Evolutionary conservation across 768 basidiomycete species (phyloP).

Genomic region (Leccinum arenicola): DNA sequence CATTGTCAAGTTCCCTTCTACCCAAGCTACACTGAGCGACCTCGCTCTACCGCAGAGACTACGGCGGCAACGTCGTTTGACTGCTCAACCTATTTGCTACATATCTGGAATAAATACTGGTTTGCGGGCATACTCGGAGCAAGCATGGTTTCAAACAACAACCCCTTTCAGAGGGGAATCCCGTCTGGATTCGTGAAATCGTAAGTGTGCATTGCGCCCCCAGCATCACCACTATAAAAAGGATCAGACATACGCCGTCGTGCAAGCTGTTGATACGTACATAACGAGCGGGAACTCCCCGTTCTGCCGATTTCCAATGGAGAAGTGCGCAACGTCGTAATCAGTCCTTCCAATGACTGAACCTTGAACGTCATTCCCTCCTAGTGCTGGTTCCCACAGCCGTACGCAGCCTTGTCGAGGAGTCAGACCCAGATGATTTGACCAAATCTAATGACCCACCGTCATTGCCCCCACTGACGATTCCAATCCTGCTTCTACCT

Average conservation of each 20-base stretch:
- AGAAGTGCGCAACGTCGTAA: conserved; percentile 58
- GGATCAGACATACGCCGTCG: conserved; percentile 20
- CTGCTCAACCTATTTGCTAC: not conserved
- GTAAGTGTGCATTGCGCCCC: conserved; percentile 48
- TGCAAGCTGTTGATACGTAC: conserved; percentile 39
- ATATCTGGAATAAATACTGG: conserved; percentile 2
- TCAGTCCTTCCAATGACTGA: conserved; percentile 48
- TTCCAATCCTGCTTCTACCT: conserved; percentile 39
- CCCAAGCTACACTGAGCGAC: not conserved
- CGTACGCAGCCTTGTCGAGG: conserved; percentile 58
- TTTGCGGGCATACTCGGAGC: conserved; percentile 11
- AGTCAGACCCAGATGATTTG: conserved; percentile 1
- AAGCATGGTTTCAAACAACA: not conserved
- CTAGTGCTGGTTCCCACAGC: conserved; percentile 58
- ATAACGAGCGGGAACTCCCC: conserved; percentile 58
- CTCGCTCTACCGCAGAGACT: not conserved
- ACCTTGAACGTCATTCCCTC: conserved; percentile 43
- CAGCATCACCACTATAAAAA: conserved; percentile 43
- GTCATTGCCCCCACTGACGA: conserved; percentile 63
- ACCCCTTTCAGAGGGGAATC: conserved; percentile 12
- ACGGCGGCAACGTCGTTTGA: not conserved
- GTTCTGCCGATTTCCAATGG: conserved; percentile 50
- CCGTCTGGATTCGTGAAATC: conserved; percentile 30
- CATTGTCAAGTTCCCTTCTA: not conserved
- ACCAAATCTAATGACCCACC: conserved; percentile 38